Evolutionary conservation across 225 moss, liverwort and hornwort genomes (phyloP).

Genomic region (Pseudoscleropodium purum): DNA sequence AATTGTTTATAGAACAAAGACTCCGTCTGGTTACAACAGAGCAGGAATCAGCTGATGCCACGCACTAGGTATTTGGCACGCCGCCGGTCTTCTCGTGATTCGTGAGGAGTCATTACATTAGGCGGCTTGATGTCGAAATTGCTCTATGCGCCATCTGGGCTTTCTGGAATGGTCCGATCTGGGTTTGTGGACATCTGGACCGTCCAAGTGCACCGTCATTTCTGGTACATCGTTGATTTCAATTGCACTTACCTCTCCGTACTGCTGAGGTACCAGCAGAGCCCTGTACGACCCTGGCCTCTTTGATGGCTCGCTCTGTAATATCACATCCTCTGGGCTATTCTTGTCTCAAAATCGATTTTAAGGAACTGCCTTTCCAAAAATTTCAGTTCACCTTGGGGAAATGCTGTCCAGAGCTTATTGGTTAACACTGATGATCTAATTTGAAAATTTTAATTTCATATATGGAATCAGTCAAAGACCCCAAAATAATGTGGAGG

Average conservation of each 20-base stretch:
- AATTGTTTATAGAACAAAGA: not conserved
- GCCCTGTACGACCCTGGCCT: too few relatives aligned
- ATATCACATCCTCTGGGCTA: not conserved
- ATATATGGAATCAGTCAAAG: not conserved
- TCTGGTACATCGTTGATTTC: not conserved
- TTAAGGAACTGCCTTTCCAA: not conserved
- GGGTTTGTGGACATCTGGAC: not conserved
- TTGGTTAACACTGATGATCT: not conserved
- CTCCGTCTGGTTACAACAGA: not conserved
- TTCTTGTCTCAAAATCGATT: not conserved
- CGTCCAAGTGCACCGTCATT: not conserved
- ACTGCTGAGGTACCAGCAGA: not conserved
- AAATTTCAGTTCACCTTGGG: not conserved
- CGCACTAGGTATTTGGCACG: not conserved
- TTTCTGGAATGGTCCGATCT: not conserved
- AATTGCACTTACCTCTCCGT: not conserved
- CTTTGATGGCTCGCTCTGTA: not conserved
- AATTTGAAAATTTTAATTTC: not conserved
- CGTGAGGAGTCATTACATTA: not conserved
- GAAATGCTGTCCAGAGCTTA: not conserved
- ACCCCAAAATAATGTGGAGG: fast-evolving
- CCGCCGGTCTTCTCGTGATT: not conserved
- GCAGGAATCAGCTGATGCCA: not conserved
- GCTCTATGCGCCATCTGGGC: not conserved
- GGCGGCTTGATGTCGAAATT: not conserved